phyloP scores from a whole-genome alignment of 1,284 basidiomycete species.

The Athelia sp. region DNA sequence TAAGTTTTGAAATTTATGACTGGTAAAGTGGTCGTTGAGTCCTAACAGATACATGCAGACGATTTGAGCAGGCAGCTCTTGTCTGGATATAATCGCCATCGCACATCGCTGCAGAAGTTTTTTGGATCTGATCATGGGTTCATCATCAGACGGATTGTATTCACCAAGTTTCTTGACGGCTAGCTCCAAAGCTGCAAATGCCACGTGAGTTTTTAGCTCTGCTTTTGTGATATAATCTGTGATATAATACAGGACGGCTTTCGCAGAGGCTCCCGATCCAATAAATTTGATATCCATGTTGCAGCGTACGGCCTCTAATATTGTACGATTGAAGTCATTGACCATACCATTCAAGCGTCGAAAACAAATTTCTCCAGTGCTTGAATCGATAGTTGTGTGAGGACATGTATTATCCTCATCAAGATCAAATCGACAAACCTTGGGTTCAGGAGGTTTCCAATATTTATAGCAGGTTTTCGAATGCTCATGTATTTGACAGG shows the following conservation, averaged over 20 bases:
- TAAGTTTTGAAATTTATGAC: no score
- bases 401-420: no score
- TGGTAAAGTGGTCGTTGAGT: slow-evolving; percentile 19
- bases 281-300: slow-evolving; percentile 26
- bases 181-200: slow-evolving; percentile 6
- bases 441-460: no score
- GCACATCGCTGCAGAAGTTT: no score
- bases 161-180: not conserved
- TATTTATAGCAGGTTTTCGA: no score
- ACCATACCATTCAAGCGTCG: slow-evolving; percentile 15
- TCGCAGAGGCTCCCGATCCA: slow-evolving; percentile 21
- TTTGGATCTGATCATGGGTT: not conserved
- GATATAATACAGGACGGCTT: slow-evolving; percentile 22
- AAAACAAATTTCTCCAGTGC: slow-evolving; percentile 8
- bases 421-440: no score
- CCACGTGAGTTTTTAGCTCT: slow-evolving; percentile 7
- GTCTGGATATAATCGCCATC: slow-evolving; percentile 14
- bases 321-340: slow-evolving; percentile 17
- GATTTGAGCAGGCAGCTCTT: slow-evolving; percentile 20
- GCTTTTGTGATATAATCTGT: slow-evolving; percentile 27
- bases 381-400: no score
- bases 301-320: slow-evolving; percentile 15
- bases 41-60: slow-evolving; percentile 18
- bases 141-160: not conserved
- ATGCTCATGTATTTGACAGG: no score